phyloP scores from a whole-genome alignment of 2,329 filamentous ascomycete genomes.

The Coleophoma crateriformis region DNA sequence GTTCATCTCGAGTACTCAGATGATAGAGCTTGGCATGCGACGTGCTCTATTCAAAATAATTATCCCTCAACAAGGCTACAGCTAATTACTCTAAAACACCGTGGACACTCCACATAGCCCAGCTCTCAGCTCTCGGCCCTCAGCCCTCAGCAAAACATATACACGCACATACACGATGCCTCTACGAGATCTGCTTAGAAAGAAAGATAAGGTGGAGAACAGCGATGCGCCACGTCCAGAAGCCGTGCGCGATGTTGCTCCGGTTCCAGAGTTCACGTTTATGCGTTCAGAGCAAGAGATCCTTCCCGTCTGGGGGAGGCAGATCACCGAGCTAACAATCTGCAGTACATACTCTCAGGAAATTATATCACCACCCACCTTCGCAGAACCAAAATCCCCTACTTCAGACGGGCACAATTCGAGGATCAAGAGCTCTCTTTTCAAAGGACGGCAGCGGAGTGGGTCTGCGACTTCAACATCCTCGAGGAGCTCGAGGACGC shows the following conservation, averaged over 20 bases:
- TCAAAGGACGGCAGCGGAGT: slow-evolving; percentile 33
- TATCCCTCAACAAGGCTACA: slow-evolving; percentile 6
- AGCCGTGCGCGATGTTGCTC: slow-evolving; percentile 18
- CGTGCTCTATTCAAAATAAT: slow-evolving; percentile 6
- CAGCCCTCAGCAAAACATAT: no score
- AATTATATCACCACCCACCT: slow-evolving; percentile 64
- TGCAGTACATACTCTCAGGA: slow-evolving; percentile 64
- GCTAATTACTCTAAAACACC: slow-evolving; percentile 2
- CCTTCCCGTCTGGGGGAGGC: neutral
- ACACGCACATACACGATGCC: slow-evolving; percentile 38
- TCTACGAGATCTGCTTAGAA: slow-evolving; percentile 55
- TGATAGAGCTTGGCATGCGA: slow-evolving; percentile 8
- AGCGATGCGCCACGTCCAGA: slow-evolving; percentile 22
- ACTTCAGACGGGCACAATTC: slow-evolving; percentile 12
- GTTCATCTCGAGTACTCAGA: slow-evolving; percentile 1
- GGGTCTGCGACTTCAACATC: slow-evolving; percentile 38
- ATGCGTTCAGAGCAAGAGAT: slow-evolving; percentile 69
- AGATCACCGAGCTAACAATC: neutral
- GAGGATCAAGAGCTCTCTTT: slow-evolving; percentile 23
- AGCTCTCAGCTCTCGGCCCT: neutral
- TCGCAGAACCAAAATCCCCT: slow-evolving; percentile 29
- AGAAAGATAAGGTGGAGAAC: slow-evolving; percentile 48
- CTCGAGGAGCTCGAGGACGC: slow-evolving; percentile 20
- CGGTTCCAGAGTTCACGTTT: slow-evolving; percentile 71
- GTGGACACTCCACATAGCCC: neutral